Evolutionary conservation across 2,329 filamentous ascomycete genomes (phyloP).

Genomic region (Colletotrichum tropicicola): DNA sequence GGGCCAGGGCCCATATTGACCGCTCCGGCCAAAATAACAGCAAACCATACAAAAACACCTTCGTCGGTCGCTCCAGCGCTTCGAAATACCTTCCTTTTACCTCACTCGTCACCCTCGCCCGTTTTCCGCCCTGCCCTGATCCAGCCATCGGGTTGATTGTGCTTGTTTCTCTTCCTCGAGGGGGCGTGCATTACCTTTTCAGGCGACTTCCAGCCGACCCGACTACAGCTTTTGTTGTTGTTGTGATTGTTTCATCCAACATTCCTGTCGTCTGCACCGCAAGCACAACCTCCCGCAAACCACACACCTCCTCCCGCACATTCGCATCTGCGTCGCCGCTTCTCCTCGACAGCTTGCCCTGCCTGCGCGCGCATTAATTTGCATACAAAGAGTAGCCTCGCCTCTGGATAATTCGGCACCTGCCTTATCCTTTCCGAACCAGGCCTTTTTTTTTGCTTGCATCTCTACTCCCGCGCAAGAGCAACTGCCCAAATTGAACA

Average conservation of each 20-base stretch:
- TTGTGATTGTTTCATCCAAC: constrained; percentile 32
- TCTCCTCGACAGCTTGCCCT: not conserved
- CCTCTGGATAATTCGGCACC: constrained; percentile 21
- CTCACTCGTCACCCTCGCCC: constrained; percentile 9
- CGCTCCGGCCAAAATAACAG: constrained; percentile 30
- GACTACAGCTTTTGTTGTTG: constrained; percentile 22
- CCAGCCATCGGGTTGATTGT: not conserved
- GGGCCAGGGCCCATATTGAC: constrained; percentile 28
- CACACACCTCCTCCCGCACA: not conserved
- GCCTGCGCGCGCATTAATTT: constrained; percentile 29
- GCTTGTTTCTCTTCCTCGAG: not conserved
- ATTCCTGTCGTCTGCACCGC: constrained; percentile 18
- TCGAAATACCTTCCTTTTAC: constrained; percentile 30
- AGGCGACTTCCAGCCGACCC: not conserved
- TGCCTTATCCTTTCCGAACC: constrained; percentile 18
- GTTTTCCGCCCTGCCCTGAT: not conserved
- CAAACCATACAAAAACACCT: constrained; percentile 32
- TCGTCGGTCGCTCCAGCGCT: constrained; percentile 18
- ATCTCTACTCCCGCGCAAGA: constrained; percentile 4
- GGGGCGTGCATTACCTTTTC: not conserved
- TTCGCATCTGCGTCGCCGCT: not conserved
- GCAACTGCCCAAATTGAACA: not conserved
- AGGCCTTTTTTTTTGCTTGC: not conserved
- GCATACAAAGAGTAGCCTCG: constrained; percentile 29
- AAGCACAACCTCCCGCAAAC: not conserved